Percentiles rank a stretch among this genome's conserved stretches.
Conservation (phyloP, 1,284 basidiomycete species). For the Pholiota adiposa region DNA sequence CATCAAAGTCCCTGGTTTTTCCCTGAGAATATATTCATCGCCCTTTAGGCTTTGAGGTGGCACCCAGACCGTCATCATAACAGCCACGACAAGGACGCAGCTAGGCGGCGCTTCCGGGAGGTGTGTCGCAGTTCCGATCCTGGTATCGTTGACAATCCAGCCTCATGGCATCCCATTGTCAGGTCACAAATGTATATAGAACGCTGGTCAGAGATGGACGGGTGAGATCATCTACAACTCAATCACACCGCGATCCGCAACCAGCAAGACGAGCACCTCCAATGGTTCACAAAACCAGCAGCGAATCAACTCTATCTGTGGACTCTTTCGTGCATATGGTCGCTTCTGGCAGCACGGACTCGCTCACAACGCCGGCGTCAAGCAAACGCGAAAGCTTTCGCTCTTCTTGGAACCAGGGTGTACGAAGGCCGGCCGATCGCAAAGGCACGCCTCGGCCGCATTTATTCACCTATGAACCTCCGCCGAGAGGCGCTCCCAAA, state of each 20-base stretch:
- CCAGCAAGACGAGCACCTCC: constrained; percentile 21
- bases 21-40: constrained; percentile 23
- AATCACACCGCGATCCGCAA: constrained; percentile 16
- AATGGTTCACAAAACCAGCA: constrained; percentile 24
- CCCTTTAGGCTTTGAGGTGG: constrained; percentile 70
- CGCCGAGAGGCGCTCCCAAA: constrained; percentile 14
- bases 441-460: constrained; percentile 15
- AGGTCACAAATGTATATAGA: constrained; percentile 36
- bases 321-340: constrained; percentile 30
- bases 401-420: constrained; percentile 25
- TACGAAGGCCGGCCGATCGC: constrained; percentile 22
- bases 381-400: constrained; percentile 26
- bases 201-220: constrained; percentile 28
- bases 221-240: constrained; percentile 20
- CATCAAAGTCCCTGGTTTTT: constrained; percentile 16
- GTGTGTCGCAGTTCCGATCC: constrained; percentile 29
- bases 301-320: constrained; percentile 29
- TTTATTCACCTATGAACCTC: constrained; percentile 24
- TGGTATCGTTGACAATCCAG: constrained; percentile 9
- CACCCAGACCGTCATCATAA: constrained; percentile 80
- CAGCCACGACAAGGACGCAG: constrained; percentile 30
- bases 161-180: constrained; percentile 7
- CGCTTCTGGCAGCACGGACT: constrained; percentile 28
- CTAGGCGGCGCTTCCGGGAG: constrained; percentile 34
- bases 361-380: constrained; percentile 30